Conservation (phyloP, 257 asterid genomes). For the Primulina eburnea region DNA sequence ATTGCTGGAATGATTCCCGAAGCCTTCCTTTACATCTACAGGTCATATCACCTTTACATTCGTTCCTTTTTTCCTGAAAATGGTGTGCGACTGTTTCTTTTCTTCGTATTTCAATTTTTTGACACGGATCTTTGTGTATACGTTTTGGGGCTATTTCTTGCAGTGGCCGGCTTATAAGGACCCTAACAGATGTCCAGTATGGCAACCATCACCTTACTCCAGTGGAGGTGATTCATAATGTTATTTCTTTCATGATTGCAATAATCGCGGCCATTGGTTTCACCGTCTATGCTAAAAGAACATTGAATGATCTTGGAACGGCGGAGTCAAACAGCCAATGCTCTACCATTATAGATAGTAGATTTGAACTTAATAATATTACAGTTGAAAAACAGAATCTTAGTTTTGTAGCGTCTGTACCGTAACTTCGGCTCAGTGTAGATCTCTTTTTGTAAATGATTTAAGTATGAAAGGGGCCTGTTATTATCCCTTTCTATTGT, state of each 20-base stretch:
- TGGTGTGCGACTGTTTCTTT: background rate
- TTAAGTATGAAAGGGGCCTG: background rate
- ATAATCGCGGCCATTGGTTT: slow-evolving; percentile 53
- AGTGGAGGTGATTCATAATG: slow-evolving; percentile 72
- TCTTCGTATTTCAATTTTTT: slow-evolving; percentile 8
- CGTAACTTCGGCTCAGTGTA: background rate
- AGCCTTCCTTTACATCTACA: slow-evolving; percentile 88
- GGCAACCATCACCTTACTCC: slow-evolving; percentile 64
- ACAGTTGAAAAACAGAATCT: slow-evolving; percentile 50
- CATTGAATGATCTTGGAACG: slow-evolving; percentile 52
- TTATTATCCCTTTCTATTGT: background rate
- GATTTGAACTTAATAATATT: slow-evolving; percentile 60
- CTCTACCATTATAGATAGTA: slow-evolving; percentile 22
- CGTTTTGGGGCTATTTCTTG: slow-evolving; percentile 15
- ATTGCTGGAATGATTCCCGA: slow-evolving; percentile 92
- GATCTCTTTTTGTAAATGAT: slow-evolving; percentile 29
- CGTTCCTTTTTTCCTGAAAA: background rate
- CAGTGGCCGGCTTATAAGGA: slow-evolving; percentile 87
- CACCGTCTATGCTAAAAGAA: slow-evolving; percentile 68
- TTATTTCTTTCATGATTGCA: slow-evolving; percentile 68
- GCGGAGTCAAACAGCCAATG: slow-evolving; percentile 37
- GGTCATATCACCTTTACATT: slow-evolving; percentile 37
- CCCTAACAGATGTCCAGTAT: slow-evolving; percentile 75
- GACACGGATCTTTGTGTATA: slow-evolving; percentile 2
- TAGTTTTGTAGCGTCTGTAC: slow-evolving; percentile 23